These are phyloP conservation scores for Sphaerulina musiva DNA, from an alignment of 2,329 filamentous ascomycete species.

Conservation along the genomic window DNA sequence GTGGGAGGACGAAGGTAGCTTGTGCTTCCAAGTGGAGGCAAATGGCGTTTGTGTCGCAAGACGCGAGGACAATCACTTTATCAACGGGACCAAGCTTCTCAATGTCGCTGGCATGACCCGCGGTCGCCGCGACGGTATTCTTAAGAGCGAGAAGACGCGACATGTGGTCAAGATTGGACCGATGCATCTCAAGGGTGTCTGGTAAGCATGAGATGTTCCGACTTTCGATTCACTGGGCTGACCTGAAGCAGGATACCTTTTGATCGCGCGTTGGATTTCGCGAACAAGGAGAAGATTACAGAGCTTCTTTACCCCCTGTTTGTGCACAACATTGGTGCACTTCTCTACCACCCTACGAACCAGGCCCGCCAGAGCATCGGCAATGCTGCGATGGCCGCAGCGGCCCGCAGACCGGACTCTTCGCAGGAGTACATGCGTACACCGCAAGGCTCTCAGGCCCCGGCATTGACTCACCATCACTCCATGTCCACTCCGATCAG, in stretches of 20 bases:
- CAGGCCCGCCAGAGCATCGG: constrained; percentile 62
- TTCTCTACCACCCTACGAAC: constrained; percentile 91
- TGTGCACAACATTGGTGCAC: constrained; percentile 89
- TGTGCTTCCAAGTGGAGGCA: constrained; percentile 97
- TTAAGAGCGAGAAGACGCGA: constrained; percentile 95
- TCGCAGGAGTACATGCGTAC: constrained; percentile 54
- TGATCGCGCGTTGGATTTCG: constrained; percentile 93
- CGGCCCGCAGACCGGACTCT: constrained; percentile 58
- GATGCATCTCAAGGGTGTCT: constrained; percentile 97
- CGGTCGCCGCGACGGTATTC: constrained; percentile 86
- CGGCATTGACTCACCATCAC: constrained; percentile 65
- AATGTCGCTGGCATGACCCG: constrained; percentile 98
- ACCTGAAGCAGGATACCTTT: constrained; percentile 74
- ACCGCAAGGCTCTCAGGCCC: constrained; percentile 53
- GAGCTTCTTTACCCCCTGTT: constrained; percentile 92
- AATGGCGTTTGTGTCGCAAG: constrained; percentile 92
- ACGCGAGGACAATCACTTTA: constrained; percentile 97
- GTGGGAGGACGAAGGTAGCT: constrained; percentile 96
- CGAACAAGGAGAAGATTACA: constrained; percentile 99
- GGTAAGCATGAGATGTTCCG: constrained; percentile 53
- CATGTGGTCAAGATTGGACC: constrained; percentile 98
- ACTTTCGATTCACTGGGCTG: constrained; percentile 4
- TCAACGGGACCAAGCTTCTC: constrained; percentile 93
- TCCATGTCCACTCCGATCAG: constrained; percentile 57
- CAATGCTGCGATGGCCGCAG: constrained; percentile 65